phyloP scores from a whole-genome alignment of 1,284 basidiomycete species.

The Takashimella koratensis region DNA sequence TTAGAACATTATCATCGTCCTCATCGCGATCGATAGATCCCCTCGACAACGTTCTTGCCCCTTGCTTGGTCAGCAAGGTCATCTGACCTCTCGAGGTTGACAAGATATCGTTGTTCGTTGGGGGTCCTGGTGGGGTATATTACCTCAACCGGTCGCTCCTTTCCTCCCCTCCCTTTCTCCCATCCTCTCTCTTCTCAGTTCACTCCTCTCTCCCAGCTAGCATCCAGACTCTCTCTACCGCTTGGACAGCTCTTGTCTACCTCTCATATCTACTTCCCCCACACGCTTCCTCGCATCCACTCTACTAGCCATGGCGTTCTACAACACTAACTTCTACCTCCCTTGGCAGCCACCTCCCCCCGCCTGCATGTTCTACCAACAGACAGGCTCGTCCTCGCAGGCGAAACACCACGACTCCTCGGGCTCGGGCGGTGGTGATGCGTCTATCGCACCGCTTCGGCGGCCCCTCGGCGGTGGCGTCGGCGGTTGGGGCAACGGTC shows the following conservation, averaged over 20 bases:
- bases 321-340: too few species aligned
- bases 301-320: not conserved
- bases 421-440: conserved; percentile 12
- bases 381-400: conserved; percentile 24
- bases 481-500: conserved; percentile 21
- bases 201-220: not conserved
- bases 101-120: too few species aligned
- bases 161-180: not conserved
- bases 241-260: not conserved
- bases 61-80: too few species aligned
- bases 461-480: conserved; percentile 14
- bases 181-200: not conserved
- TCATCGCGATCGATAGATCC: too few species aligned
- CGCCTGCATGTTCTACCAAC: conserved; percentile 36
- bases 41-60: too few species aligned
- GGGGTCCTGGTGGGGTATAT: too few species aligned
- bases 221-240: not conserved
- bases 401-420: conserved; percentile 37
- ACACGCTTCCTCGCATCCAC: not conserved
- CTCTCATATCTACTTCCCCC: not conserved
- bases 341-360: conserved; percentile 3
- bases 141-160: too few species aligned
- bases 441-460: not conserved
- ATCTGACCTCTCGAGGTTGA: too few species aligned
- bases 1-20: too few species aligned